phyloP scores from a whole-genome alignment of 768 basidiomycete genomes.

The Galerina sulciceps region DNA sequence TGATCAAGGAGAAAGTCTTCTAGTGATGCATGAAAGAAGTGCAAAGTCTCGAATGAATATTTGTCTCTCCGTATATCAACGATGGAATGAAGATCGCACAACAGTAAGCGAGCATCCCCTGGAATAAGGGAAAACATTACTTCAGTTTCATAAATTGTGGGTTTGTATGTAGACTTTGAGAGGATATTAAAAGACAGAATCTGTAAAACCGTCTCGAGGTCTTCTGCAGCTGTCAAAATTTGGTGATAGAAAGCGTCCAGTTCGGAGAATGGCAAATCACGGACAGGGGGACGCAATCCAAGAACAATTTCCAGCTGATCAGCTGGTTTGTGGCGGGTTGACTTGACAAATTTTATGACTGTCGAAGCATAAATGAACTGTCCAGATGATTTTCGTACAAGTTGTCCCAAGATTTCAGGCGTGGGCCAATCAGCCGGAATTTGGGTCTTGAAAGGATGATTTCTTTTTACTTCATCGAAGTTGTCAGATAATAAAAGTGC shows the following conservation, averaged over 20 bases:
- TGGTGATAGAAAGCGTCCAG: constrained; percentile 5
- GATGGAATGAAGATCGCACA: too few species aligned
- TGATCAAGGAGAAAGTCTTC: too few species aligned
- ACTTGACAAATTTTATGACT: constrained; percentile 3
- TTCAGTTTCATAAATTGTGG: too few species aligned
- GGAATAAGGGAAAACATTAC: too few species aligned
- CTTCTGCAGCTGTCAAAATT: neutral
- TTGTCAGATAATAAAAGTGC: neutral
- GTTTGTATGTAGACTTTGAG: too few species aligned
- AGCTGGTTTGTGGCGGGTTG: neutral
- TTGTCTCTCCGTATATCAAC: too few species aligned
- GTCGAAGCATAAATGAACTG: constrained; percentile 19
- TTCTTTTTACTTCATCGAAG: constrained; percentile 2
- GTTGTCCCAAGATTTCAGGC: neutral
- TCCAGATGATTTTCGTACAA: constrained; percentile 12
- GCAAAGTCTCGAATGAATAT: too few species aligned
- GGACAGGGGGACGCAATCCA: neutral
- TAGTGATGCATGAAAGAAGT: too few species aligned
- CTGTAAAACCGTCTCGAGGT: too few species aligned
- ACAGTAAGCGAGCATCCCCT: too few species aligned
- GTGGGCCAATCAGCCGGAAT: neutral
- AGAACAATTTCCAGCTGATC: neutral
- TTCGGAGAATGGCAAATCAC: neutral
- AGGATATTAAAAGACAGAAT: too few species aligned
- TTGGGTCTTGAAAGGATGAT: neutral